Evolutionary conservation across 768 basidiomycete species (phyloP).

Genomic region (Terana coerulea): DNA sequence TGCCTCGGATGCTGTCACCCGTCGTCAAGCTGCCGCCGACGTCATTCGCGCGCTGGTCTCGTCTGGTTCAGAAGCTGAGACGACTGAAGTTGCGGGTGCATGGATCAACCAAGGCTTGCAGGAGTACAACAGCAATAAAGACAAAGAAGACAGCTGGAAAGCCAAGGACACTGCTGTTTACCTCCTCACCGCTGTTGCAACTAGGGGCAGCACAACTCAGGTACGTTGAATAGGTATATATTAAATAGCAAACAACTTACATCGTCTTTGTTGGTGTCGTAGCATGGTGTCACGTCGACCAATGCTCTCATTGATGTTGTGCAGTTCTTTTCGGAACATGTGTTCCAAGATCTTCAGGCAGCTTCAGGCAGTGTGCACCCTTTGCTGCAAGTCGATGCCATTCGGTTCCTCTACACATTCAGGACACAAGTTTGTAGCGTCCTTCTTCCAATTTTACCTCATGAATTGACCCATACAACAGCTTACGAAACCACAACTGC

Average conservation of each 20-base stretch:
- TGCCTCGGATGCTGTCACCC: conserved; percentile 70
- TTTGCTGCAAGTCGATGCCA: conserved; percentile 93
- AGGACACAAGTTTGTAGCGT: conserved; percentile 74
- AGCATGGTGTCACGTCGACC: conserved; percentile 93
- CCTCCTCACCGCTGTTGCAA: conserved; percentile 89
- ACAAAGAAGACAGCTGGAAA: conserved; percentile 71
- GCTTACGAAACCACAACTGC: conserved; percentile 91
- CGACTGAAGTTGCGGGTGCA: conserved; percentile 83
- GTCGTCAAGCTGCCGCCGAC: conserved; percentile 91
- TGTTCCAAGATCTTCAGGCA: conserved; percentile 82
- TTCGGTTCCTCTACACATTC: conserved; percentile 92
- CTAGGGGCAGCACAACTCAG: conserved; percentile 81
- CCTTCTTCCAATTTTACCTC: not conserved
- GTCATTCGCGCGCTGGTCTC: conserved; percentile 89
- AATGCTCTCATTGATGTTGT: conserved; percentile 92
- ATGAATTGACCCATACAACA: conserved; percentile 24
- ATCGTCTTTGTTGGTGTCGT: not conserved
- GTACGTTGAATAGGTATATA: conserved; percentile 39
- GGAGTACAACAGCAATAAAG: conserved; percentile 53
- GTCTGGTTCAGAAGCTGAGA: conserved; percentile 74
- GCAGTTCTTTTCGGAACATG: conserved; percentile 91
- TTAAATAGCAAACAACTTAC: too few relatives aligned
- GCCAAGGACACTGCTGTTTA: conserved; percentile 93
- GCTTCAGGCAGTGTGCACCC: conserved; percentile 68
- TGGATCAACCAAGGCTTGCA: conserved; percentile 78